Conservation (phyloP, 345 rosid species). For the Populus simonii region DNA sequence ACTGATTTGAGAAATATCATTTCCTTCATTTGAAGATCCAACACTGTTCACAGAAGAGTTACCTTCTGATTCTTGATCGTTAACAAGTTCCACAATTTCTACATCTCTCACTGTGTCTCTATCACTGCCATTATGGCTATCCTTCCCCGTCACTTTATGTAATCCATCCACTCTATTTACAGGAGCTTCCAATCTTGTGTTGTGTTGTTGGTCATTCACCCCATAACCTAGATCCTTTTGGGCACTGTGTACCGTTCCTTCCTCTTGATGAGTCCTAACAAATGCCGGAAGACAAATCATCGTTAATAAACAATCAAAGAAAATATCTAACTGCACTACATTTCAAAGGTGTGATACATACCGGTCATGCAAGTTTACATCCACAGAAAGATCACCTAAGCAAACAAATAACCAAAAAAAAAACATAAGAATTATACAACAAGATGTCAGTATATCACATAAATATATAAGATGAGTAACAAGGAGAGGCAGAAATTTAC, state of each 20-base stretch:
- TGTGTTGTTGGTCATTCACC: constrained; percentile 28
- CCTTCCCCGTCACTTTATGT: constrained; percentile 29
- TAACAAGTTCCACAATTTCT: constrained; percentile 34
- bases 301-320: neutral
- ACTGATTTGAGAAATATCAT: constrained; percentile 24
- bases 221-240: constrained; percentile 31
- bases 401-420: constrained; percentile 6
- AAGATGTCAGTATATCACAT: constrained; percentile 6
- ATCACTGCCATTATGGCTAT: constrained; percentile 11
- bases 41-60: constrained; percentile 20
- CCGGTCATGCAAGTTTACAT: constrained; percentile 52
- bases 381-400: constrained; percentile 77
- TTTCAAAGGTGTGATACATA: constrained; percentile 23
- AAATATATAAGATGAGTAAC: neutral
- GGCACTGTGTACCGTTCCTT: constrained; percentile 32
- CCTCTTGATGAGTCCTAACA: constrained; percentile 58
- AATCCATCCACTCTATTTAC: constrained; percentile 32
- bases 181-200: constrained; percentile 26
- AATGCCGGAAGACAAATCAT: neutral
- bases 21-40: constrained; percentile 27
- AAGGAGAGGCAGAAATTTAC: constrained; percentile 31
- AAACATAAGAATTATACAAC: constrained; percentile 14
- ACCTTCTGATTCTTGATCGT: constrained; percentile 30
- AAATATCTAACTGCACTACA: neutral
- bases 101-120: constrained; percentile 38